A percentile compares a stretch with the other conserved stretches of the same genome.
phyloP scores from a whole-genome alignment of 2,329 filamentous ascomycete species.

The Chaetothyriales sp. region DNA sequence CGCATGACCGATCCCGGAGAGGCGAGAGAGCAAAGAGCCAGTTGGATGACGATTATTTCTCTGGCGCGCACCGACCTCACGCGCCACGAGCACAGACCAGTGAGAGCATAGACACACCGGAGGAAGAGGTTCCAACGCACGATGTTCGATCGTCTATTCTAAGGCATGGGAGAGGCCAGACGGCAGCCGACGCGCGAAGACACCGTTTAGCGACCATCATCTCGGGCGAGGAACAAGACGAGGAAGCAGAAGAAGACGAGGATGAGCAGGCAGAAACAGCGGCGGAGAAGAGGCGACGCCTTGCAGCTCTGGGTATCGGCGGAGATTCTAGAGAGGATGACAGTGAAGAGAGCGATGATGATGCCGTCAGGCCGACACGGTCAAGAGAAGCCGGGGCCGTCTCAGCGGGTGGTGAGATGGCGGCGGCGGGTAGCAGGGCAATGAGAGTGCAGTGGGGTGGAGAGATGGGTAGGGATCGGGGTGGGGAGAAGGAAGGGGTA shows the following conservation, averaged over 20 bases:
- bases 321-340: slow-evolving; percentile 14
- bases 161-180: slow-evolving; percentile 22
- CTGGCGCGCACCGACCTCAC: slow-evolving; percentile 1
- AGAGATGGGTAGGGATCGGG: slow-evolving; percentile 24
- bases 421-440: slow-evolving; percentile 18
- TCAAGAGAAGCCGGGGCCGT: slow-evolving; percentile 10
- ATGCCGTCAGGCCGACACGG: slow-evolving; percentile 6
- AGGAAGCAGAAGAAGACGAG: slow-evolving; percentile 10
- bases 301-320: slow-evolving; percentile 28
- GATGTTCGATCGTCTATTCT: slow-evolving; percentile 28
- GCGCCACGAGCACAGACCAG: neutral
- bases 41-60: slow-evolving; percentile 2
- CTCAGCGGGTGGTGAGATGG: slow-evolving; percentile 10
- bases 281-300: slow-evolving; percentile 33
- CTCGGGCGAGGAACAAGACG: slow-evolving; percentile 6
- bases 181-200: slow-evolving; percentile 28
- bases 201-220: slow-evolving; percentile 22
- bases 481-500: slow-evolving; percentile 4
- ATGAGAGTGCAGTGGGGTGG: slow-evolving; percentile 29
- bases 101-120: neutral
- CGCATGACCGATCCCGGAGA: slow-evolving; percentile 14
- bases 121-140: slow-evolving; percentile 19
- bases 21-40: neutral
- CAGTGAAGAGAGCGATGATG: slow-evolving; percentile 20
- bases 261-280: slow-evolving; percentile 31